Percentiles rank a stretch among this genome's conserved stretches.
Conservation (phyloP, 148 eudicot species). For the Simmondsia chinensis region DNA sequence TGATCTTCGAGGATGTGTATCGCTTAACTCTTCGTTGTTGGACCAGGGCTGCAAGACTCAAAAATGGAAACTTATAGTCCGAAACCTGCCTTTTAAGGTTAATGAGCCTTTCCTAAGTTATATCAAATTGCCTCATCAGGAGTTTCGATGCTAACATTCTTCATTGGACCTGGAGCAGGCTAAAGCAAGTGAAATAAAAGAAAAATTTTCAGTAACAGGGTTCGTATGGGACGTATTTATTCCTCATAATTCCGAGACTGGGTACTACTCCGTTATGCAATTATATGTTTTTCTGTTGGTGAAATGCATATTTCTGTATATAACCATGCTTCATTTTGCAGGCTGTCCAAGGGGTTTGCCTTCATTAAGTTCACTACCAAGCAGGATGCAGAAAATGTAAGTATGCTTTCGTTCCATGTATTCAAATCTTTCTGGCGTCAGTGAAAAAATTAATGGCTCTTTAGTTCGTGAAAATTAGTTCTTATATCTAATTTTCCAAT, state of each 20-base stretch:
- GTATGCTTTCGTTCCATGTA: too few species aligned
- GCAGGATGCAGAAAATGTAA: conserved; percentile 89
- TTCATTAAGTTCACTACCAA: conserved; percentile 89
- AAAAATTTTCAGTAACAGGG: conserved; percentile 61
- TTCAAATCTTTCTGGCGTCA: too few species aligned
- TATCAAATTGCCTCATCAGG: too few species aligned
- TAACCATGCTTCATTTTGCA: conserved; percentile 26
- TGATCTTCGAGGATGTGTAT: too few species aligned
- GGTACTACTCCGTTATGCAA: conserved; percentile 31
- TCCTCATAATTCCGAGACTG: conserved; percentile 72
- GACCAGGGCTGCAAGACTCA: conserved; percentile 85
- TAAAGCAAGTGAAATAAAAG: conserved; percentile 47
- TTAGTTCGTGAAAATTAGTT: too few species aligned
- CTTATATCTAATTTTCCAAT: neutral
- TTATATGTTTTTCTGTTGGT: neutral
- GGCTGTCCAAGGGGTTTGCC: conserved; percentile 84
- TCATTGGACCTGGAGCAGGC: conserved; percentile 39
- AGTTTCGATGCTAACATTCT: too few species aligned
- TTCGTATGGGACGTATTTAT: conserved; percentile 92
- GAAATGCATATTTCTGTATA: conserved; percentile 1
- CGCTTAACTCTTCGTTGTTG: conserved; percentile 13
- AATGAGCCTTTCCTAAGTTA: conserved; percentile 1
- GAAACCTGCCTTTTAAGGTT: conserved; percentile 95
- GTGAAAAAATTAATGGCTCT: too few species aligned
- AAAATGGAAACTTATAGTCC: conserved; percentile 88